phyloP scores from a whole-genome alignment of 2,329 filamentous ascomycete genomes.

The Fusarium sp. region DNA sequence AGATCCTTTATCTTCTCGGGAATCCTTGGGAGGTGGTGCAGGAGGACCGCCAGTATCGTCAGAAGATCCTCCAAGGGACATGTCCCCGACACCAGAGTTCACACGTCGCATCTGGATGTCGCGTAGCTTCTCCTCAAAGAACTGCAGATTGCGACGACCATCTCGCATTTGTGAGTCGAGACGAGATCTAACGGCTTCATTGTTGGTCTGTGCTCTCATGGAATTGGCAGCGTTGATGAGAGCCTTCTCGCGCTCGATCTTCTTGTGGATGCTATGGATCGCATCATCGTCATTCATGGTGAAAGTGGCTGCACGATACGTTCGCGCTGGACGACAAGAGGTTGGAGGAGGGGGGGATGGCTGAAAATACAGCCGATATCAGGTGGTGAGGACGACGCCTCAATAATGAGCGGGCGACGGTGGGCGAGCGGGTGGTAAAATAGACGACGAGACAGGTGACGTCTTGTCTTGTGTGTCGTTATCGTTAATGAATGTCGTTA shows the following conservation, averaged over 20 bases:
- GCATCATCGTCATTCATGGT: conserved; percentile 72
- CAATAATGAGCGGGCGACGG: conserved; percentile 1
- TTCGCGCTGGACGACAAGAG: conserved; percentile 48
- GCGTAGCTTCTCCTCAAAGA: conserved; percentile 90
- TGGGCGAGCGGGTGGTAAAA: conserved; percentile 17
- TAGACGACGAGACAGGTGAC: conserved; percentile 25
- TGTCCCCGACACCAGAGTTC: conserved; percentile 71
- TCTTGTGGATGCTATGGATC: conserved; percentile 85
- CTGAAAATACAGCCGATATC: conserved; percentile 24
- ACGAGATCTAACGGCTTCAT: conserved; percentile 87
- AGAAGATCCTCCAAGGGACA: conserved; percentile 63
- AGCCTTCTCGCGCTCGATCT: conserved; percentile 97
- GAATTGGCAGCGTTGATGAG: conserved; percentile 93
- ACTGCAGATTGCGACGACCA: conserved; percentile 90
- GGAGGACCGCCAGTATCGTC: conserved; percentile 62
- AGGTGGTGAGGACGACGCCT: conserved; percentile 25
- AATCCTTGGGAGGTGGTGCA: conserved; percentile 78
- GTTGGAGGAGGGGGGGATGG: conserved; percentile 7
- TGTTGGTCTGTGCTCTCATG: conserved; percentile 96
- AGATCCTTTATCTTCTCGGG: conserved; percentile 63
- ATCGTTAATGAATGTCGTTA: neutral
- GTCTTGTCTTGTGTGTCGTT: conserved; percentile 23
- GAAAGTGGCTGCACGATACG: conserved; percentile 53
- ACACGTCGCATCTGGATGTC: conserved; percentile 87
- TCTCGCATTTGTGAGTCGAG: conserved; percentile 96